A percentile compares a stretch with the other conserved stretches of the same genome.
phyloP scores from a whole-genome alignment of 2,329 filamentous ascomycete genomes.

The Ophiostoma tasmaniense region DNA sequence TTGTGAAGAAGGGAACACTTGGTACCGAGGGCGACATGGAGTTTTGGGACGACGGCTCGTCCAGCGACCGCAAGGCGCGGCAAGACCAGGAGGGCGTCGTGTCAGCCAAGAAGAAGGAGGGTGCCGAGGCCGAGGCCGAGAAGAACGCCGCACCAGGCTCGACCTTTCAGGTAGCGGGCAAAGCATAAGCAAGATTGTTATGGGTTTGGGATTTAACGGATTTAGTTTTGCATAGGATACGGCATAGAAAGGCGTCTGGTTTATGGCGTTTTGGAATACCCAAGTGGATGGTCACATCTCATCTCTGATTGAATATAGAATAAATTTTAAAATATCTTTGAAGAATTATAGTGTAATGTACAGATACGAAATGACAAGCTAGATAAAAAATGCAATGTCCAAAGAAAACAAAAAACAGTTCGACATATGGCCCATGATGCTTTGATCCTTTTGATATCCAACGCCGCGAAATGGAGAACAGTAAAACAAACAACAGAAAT shows the following conservation, averaged over 20 bases:
- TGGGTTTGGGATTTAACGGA: no score
- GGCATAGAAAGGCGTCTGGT: conserved; percentile 2
- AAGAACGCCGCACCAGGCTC: conserved; percentile 23
- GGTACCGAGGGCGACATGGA: conserved; percentile 79
- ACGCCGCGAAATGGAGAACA: conserved; percentile 5
- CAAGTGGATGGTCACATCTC: conserved; percentile 1
- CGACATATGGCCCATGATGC: neutral
- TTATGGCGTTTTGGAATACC: conserved; percentile 8
- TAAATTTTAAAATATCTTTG: neutral
- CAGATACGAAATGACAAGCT: neutral
- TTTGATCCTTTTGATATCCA: conserved; percentile 14
- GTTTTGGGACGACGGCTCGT: conserved; percentile 71
- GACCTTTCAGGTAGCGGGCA: conserved; percentile 21
- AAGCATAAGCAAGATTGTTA: neutral
- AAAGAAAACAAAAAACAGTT: neutral
- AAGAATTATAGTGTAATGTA: neutral
- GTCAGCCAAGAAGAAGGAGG: conserved; percentile 12
- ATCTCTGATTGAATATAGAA: neutral
- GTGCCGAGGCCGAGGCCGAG: conserved; percentile 5
- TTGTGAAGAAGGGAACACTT: conserved; percentile 62
- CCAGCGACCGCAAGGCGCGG: conserved; percentile 26
- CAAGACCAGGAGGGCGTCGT: conserved; percentile 21
- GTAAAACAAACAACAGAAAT: neutral
- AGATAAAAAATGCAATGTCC: neutral
- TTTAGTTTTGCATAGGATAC: neutral